Conservation (phyloP, 352 stramenopile species). For the Phytopythium vexans region DNA sequence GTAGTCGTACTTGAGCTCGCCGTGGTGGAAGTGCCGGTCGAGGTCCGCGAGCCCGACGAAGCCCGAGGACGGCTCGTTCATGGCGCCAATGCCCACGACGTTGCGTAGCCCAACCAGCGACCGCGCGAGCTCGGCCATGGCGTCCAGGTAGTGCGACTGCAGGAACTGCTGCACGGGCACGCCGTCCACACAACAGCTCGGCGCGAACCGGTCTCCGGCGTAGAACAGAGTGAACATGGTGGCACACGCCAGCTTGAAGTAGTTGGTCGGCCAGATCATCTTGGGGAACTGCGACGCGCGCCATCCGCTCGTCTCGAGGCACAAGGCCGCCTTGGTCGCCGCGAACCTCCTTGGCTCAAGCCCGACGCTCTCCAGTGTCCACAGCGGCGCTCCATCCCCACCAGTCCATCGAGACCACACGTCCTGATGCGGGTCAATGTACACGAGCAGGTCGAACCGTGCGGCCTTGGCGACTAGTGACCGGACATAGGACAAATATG, state of each 20-base stretch:
- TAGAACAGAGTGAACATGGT: slow-evolving; percentile 94
- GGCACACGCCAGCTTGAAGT: slow-evolving; percentile 86
- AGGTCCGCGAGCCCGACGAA: slow-evolving; percentile 74
- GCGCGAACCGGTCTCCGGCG: slow-evolving; percentile 69
- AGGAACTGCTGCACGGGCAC: slow-evolving; percentile 84
- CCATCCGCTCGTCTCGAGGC: slow-evolving; percentile 53
- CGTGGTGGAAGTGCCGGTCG: slow-evolving; percentile 40
- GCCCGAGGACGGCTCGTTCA: slow-evolving; percentile 87
- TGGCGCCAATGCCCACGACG: slow-evolving; percentile 88
- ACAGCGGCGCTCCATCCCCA: slow-evolving; percentile 86
- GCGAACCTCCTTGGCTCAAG: slow-evolving; percentile 77
- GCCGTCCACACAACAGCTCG: slow-evolving; percentile 62
- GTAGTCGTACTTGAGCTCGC: slow-evolving; percentile 69
- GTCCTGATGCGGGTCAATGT: slow-evolving; percentile 92
- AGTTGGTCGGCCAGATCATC: slow-evolving; percentile 93
- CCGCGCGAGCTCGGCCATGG: slow-evolving; percentile 64
- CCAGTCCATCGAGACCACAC: slow-evolving; percentile 90
- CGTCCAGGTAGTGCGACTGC: slow-evolving; percentile 83
- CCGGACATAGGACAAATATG: slow-evolving; percentile 82
- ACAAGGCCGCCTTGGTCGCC: slow-evolving; percentile 69
- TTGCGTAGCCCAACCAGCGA: slow-evolving; percentile 68
- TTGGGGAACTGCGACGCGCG: slow-evolving; percentile 57
- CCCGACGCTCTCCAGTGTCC: slow-evolving; percentile 82
- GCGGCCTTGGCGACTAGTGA: slow-evolving; percentile 53
- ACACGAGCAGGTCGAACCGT: slow-evolving; percentile 75